Percentiles rank a stretch among this genome's conserved stretches.
Evolutionary conservation across 75 land plant species (phyloP).

Genomic region (Gnetum montanum): DNA sequence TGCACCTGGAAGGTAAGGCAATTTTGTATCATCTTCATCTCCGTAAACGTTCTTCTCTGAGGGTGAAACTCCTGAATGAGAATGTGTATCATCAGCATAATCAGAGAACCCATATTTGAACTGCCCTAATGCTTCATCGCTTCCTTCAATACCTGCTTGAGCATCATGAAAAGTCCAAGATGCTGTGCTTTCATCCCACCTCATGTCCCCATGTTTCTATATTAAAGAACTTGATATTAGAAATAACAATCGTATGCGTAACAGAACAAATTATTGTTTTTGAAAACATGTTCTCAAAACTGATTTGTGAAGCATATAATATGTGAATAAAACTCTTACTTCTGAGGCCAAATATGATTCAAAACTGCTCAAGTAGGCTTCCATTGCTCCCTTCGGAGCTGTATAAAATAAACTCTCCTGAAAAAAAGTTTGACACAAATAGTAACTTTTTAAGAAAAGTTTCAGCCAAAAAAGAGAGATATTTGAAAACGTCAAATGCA

Average conservation of each 20-base stretch:
- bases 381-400: constrained; percentile 66
- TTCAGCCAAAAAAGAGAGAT: no score
- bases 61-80: constrained; percentile 19
- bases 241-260: no score
- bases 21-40: constrained; percentile 53
- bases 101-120: constrained; percentile 8
- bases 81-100: constrained; percentile 6
- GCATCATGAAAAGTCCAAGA: constrained; percentile 12
- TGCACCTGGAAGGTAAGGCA: constrained; percentile 30
- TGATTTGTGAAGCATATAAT: neutral
- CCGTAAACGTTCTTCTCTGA: constrained; percentile 37
- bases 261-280: no score
- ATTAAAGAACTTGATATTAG: neutral
- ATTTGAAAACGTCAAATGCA: no score
- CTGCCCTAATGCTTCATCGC: constrained; percentile 6
- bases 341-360: constrained; percentile 45
- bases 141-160: constrained; percentile 20
- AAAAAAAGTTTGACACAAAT: neutral
- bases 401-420: constrained; percentile 79
- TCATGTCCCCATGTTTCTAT: constrained; percentile 13
- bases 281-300: no score
- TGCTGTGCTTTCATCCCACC: constrained; percentile 14
- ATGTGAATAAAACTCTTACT: neutral
- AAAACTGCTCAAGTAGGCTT: constrained; percentile 53
- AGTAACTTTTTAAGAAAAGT: no score